Base-by-base conservation (phyloP, 2,329 filamentous ascomycete species). In the Claviceps purpurea region DNA sequence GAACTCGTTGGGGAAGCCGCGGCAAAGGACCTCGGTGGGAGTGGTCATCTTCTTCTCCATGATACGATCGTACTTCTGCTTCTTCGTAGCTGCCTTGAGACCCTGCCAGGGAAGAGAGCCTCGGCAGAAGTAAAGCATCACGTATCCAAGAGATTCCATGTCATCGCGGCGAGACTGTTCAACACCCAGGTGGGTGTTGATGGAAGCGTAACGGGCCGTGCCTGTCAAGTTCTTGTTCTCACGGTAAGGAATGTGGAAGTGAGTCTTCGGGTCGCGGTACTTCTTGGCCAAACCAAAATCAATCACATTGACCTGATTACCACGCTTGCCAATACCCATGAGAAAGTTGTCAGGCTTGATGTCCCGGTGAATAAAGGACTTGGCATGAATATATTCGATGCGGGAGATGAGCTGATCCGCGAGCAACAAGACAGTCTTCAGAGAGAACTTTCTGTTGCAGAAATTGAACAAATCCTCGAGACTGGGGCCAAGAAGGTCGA, bases 31-130 rank as follows among this genome's bases (percentile, higher is more conserved):
- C 73, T 98, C 91, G 62, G 91, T 97, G 8, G 93, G 90, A 3
- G 93, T 98, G 14, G 93, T 98, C 93, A 97, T 97, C 88, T 98
- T 98, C 85, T 98, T 98, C 80, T 98, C 93, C 91, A 97, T 97
- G 75, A 98, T 98, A 59, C 91, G 84, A 74, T 98, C 93, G 68
- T 98, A 97, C 78, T 98, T 98, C 77, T 97, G 91, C 84, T 96
- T 96, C 84, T 96, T 96, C 60, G 90, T 96, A 62, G 91, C 91
- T 75, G 91, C 91, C 82, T 96, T 96, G 52, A 96, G 79, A 53
- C 93, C 93, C 76, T 98, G 93, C 93, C 93, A 98, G 56, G 93
- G 93, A 53, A 98, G 89, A 58, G 90, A 96, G 57, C 93, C 93
- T 72, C 93, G 91, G 79, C 91, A 97, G 77, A 98, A 98, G 80